Base-by-base conservation (phyloP, 306 rosid genomes). In the Rosa persica region DNA sequence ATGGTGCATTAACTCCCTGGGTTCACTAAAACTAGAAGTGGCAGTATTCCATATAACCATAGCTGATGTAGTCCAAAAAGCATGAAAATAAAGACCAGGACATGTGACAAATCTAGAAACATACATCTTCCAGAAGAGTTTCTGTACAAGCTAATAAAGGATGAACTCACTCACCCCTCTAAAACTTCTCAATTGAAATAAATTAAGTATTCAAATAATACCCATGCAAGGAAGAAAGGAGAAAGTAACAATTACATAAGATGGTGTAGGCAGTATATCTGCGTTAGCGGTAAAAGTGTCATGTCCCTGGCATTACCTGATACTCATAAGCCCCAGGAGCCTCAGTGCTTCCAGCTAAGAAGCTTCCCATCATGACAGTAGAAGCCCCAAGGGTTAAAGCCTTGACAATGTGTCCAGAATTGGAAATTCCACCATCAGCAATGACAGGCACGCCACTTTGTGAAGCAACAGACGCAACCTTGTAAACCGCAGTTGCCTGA, bases 321-420 rank as follows among this genome's bases (percentile, higher is more conserved):
- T 82, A 48, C 70, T 55, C 91, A 64, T 88, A 94, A 78, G 92
- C 82, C 42, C 98, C 98, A 2, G 98, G 98, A 78, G 98, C 91
- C 84, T 94, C 98, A 12, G 78, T 77, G 75, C 98, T 94, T 64
- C 98, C 97, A 49, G 97, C 97, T 80, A 94, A 89, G 84, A 92
- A 94, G 82, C 97, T 90, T 76, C 98, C 98, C 98, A 94, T 92
- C 98, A 94, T 94, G 61, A 92, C 93, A 43, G 97, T 94, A 12
- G 98, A 94, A 42, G 96, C 98, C 46, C 98, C 97, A 67, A 94
- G 86, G 12, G 85, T 80, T 78, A 94, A 84, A 80, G 97, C 97
- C 89, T 94, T 94, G 2, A 94, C 97, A 80, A 94, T 79, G 77
- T 92, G 98, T 40, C 97, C 97, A 82, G 98, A 94, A 75, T 89